Percentiles rank a stretch among this genome's conserved stretches.
Evolutionary conservation across 1,284 basidiomycete species (phyloP).

Genomic region (Psilocybe mexicana): DNA sequence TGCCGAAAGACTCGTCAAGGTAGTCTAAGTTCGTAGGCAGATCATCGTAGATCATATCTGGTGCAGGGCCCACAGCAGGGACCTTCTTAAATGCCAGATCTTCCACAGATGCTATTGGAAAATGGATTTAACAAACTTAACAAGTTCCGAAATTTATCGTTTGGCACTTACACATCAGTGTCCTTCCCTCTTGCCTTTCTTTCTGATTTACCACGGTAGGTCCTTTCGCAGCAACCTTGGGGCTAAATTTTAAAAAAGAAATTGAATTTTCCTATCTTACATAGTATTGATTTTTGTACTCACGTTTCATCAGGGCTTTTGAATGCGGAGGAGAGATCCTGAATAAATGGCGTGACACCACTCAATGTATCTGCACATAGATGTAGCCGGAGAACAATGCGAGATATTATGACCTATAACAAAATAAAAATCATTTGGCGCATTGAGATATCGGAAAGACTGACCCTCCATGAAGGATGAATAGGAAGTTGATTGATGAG

Average conservation of each 20-base stretch:
- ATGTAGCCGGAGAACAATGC: conserved; percentile 51
- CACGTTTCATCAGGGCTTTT: conserved; percentile 40
- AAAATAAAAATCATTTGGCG: not conserved
- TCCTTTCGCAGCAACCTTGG: not conserved
- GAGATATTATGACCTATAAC: conserved; percentile 48
- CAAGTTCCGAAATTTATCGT: not conserved
- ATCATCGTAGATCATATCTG: conserved; percentile 92
- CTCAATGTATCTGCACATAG: conserved; percentile 70
- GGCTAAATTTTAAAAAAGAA: not conserved
- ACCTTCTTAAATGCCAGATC: conserved; percentile 77
- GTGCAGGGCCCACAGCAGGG: conserved; percentile 73
- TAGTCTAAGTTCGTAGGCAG: conserved; percentile 89
- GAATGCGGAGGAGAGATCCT: conserved; percentile 46
- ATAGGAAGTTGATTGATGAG: conserved; percentile 16
- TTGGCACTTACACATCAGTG: conserved; percentile 22
- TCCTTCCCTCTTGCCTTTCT: conserved; percentile 9
- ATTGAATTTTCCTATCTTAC: no score
- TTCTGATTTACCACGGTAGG: conserved; percentile 16
- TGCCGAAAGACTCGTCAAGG: conserved; percentile 79
- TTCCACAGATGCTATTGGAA: conserved; percentile 72
- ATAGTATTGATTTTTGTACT: conserved; percentile 16
- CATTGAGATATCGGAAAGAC: not conserved
- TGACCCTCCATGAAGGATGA: conserved; percentile 20
- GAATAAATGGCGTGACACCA: conserved; percentile 52
- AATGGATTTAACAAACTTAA: not conserved